Base-by-base conservation (phyloP, 2,329 filamentous ascomycete genomes). In the Fusarium denticulatum region DNA sequence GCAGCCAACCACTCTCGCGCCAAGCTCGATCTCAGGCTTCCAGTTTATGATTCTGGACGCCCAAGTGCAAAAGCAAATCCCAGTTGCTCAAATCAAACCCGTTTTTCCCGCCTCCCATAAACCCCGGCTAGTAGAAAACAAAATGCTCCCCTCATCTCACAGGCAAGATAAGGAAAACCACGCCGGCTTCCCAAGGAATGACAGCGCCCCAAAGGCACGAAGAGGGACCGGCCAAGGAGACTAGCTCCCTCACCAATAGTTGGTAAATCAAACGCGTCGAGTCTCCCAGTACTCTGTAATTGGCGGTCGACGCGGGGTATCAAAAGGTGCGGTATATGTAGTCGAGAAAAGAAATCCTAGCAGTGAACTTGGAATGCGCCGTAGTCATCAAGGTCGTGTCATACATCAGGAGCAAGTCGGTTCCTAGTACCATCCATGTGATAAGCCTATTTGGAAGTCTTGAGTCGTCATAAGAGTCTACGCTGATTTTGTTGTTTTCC, bases 241-340 rank as follows among this genome's bases (percentile, higher is more conserved):
- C 72, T 64, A 56, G 66, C 72, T 77, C 62, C 72, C 60, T 73
- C 59, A 64, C 66, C 67, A 62, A 69, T 72, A 63, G 70, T 46
- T 64, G 64, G 72, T 76, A 67, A 71, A 75, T 76, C 65, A 70
- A 67, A 61, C 57, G 62, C 64, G 60, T 68, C 60, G 67, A 69
- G 66, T 71, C 72, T 74, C 28, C 63, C 62, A 72, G 50, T 57
- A 66, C 69, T 77, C 65, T 64, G 50, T 70, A 77, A 70, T 68
- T 72, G 67, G 74, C 68, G 71, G 67, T 77, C 71, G 71, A 78
- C 77, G 73, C 74, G 72, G 77, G 77, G 77, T 78, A 78, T 78
- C 77, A 78, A 78, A 72, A 67, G 66, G 72, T 78, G 77, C 62
- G 67, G 73, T 78, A 78, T 78, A 77, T 77, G 77, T 78, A 76